Conservation (phyloP, 1,139 yeast genomes). For the Yamadazyma friedrichii region DNA sequence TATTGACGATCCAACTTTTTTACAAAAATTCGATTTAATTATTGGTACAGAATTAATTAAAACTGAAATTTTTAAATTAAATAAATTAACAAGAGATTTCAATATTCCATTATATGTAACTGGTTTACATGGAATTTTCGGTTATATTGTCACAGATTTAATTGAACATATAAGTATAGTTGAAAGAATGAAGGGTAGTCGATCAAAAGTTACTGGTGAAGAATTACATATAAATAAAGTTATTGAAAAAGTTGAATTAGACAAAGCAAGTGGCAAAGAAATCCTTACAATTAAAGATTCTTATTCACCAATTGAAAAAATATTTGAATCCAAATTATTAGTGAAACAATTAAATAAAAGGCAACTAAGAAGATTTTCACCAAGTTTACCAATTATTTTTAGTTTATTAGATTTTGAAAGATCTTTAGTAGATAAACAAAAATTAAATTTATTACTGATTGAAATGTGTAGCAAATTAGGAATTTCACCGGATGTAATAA, state of each 20-base stretch:
- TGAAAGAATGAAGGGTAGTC: slow-evolving; percentile 48
- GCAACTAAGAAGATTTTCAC: slow-evolving; percentile 57
- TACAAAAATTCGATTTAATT: slow-evolving; percentile 64
- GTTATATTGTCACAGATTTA: slow-evolving; percentile 78
- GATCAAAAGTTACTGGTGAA: slow-evolving; percentile 44
- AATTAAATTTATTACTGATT: slow-evolving; percentile 26
- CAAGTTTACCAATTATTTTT: slow-evolving; percentile 60
- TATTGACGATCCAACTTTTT: slow-evolving; percentile 33
- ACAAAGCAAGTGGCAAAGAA: slow-evolving; percentile 41
- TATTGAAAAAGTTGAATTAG: slow-evolving; percentile 44
- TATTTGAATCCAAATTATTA: slow-evolving; percentile 38
- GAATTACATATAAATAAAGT: slow-evolving; percentile 51
- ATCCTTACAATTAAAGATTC: slow-evolving; percentile 54
- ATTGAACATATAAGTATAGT: slow-evolving; percentile 55
- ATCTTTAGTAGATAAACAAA: slow-evolving; percentile 29
- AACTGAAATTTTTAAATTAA: slow-evolving; percentile 42
- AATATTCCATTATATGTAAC: slow-evolving; percentile 67
- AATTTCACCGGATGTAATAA: slow-evolving; percentile 37
- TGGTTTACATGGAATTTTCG: slow-evolving; percentile 77
- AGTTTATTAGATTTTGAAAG: slow-evolving; percentile 48
- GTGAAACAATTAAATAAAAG: slow-evolving; percentile 49
- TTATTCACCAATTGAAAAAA: slow-evolving; percentile 36
- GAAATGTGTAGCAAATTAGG: slow-evolving; percentile 29
- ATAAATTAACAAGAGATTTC: slow-evolving; percentile 52
- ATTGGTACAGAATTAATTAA: slow-evolving; percentile 69